Evolutionary conservation across 768 basidiomycete species (phyloP).

Genomic region (Termitomyces sp.): DNA sequence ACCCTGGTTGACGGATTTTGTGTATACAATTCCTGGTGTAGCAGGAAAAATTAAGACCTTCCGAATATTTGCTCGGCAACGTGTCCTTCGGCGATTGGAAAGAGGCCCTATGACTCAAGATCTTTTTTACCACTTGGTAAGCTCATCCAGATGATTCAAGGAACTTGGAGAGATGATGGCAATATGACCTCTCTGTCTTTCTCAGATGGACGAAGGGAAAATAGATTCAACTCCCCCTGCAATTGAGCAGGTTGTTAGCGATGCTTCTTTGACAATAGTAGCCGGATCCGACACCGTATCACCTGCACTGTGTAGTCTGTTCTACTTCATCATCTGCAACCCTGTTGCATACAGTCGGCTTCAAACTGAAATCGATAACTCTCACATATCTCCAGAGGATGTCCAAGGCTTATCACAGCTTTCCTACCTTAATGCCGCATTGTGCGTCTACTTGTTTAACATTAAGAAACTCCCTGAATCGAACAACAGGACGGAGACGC

Average conservation of each 20-base stretch:
- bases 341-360: constrained; percentile 13
- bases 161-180: not conserved
- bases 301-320: constrained; percentile 15
- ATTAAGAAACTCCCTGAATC: not conserved
- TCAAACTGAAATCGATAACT: constrained; percentile 6
- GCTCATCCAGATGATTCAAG: not conserved
- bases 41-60: constrained; percentile 13
- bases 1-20: constrained; percentile 15
- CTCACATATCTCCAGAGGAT: not conserved
- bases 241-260: constrained; percentile 16
- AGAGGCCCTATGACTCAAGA: constrained; percentile 23
- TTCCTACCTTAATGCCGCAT: constrained; percentile 24
- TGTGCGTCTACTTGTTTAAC: constrained; percentile 21
- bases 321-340: constrained; percentile 16
- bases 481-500: constrained; percentile 28
- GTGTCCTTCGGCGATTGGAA: constrained; percentile 56
- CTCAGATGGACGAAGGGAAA: constrained; percentile 19
- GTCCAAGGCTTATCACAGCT: constrained; percentile 5
- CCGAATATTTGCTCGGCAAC: constrained; percentile 38
- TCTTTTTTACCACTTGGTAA: constrained; percentile 19
- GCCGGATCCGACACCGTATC: constrained; percentile 18
- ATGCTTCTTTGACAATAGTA: constrained; percentile 14
- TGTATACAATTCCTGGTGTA: constrained; percentile 9
- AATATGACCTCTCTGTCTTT: not conserved
- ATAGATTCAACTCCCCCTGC: constrained; percentile 11